These are phyloP conservation scores for Phlegmacium glaucopus DNA, from an alignment of 768 basidiomycete genomes.

Conservation along the genomic window DNA sequence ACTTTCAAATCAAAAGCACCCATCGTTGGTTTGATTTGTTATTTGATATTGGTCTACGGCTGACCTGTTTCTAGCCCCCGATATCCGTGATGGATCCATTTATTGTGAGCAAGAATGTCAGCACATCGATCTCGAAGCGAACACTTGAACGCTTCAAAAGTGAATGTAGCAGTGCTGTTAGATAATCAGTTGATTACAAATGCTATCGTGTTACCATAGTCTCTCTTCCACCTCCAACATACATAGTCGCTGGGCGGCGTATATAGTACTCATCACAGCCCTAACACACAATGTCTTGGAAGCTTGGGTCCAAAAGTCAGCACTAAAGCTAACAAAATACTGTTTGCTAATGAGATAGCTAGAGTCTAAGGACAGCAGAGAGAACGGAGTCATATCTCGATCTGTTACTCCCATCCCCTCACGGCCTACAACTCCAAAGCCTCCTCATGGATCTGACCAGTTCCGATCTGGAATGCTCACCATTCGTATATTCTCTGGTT, in stretches of 20 bases:
- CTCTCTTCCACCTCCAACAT: constrained; percentile 18
- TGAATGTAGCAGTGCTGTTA: too few relatives aligned
- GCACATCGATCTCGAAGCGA: constrained; percentile 16
- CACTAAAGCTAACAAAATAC: too few relatives aligned
- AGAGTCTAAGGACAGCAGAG: constrained; percentile 71
- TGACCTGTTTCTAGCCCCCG: too few relatives aligned
- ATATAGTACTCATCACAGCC: too few relatives aligned
- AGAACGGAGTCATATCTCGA: constrained; percentile 69
- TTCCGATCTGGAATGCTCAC: constrained; percentile 90
- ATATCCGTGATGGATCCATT: neutral
- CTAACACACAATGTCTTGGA: constrained; percentile 47
- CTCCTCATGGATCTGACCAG: constrained; percentile 51
- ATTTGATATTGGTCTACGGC: too few relatives aligned
- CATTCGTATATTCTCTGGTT: constrained; percentile 92
- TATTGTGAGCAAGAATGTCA: neutral
- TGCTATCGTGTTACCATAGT: constrained; percentile 6
- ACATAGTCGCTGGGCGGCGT: constrained; percentile 5
- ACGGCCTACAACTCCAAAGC: constrained; percentile 74
- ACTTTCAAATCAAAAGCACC: too few relatives aligned
- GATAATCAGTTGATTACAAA: too few relatives aligned
- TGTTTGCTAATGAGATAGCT: constrained; percentile 8
- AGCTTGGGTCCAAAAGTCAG: constrained; percentile 42
- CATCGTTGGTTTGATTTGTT: too few relatives aligned
- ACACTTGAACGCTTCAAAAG: too few relatives aligned
- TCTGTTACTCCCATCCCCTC: constrained; percentile 80